These are phyloP conservation scores for Crassisporium funariophilum DNA, from an alignment of 768 basidiomycete species.

Conservation along the genomic window DNA sequence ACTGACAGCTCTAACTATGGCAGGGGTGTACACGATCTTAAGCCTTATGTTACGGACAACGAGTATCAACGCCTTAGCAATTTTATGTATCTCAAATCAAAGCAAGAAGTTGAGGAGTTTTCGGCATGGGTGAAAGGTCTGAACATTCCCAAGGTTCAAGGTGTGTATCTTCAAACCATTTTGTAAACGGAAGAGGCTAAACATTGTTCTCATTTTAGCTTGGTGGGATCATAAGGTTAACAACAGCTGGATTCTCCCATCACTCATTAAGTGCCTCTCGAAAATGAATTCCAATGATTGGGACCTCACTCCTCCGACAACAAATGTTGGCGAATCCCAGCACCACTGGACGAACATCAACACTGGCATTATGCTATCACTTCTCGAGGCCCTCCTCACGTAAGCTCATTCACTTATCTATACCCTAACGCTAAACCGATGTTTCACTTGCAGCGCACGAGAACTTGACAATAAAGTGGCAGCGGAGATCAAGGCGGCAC, in stretches of 20 bases:
- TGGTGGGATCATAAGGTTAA: constrained; percentile 25
- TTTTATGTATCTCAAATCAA: constrained; percentile 12
- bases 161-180: neutral
- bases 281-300: constrained; percentile 15
- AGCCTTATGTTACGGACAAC: constrained; percentile 1
- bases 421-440: neutral
- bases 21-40: constrained; percentile 10
- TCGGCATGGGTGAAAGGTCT: neutral
- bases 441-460: constrained; percentile 1
- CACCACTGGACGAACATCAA: constrained; percentile 22
- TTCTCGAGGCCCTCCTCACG: constrained; percentile 19
- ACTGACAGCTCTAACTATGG: neutral
- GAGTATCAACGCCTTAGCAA: constrained; percentile 10
- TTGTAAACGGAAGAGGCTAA: neutral
- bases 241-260: constrained; percentile 21
- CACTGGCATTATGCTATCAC: constrained; percentile 15
- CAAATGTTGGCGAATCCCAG: constrained; percentile 21
- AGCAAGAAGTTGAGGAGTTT: constrained; percentile 7
- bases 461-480: neutral
- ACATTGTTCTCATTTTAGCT: constrained; percentile 4
- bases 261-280: constrained; percentile 21
- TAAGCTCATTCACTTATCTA: neutral
- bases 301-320: constrained; percentile 20
- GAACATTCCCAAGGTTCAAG: constrained; percentile 9
- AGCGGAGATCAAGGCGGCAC: neutral